These are phyloP conservation scores for Mallotus japonicus DNA, from an alignment of 441 rosid genomes.

Conservation along the genomic window DNA sequence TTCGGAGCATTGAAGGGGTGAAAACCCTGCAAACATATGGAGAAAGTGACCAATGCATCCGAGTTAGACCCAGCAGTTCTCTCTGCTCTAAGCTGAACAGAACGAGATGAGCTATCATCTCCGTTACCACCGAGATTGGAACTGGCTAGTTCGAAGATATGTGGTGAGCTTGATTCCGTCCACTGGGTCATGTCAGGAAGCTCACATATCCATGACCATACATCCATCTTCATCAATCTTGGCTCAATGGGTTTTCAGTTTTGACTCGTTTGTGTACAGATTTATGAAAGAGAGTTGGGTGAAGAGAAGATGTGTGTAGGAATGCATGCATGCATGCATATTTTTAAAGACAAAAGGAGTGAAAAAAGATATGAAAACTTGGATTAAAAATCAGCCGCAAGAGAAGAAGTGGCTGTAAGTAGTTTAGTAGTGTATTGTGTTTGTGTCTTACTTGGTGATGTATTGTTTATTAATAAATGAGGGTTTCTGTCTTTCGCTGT, in stretches of 20 bases:
- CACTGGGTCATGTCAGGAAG: constrained; percentile 39
- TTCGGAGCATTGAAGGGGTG: constrained; percentile 21
- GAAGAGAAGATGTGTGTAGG: not conserved
- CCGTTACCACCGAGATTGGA: constrained; percentile 4
- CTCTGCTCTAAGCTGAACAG: constrained; percentile 57
- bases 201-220: constrained; percentile 84
- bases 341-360: constrained; percentile 46
- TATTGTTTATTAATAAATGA: constrained; percentile 1
- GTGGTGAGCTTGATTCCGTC: constrained; percentile 35
- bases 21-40: constrained; percentile 46
- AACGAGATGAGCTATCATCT: constrained; percentile 28
- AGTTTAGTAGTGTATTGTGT: not conserved
- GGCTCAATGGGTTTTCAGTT: not conserved
- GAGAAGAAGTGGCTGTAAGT: constrained; percentile 31
- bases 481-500: not conserved
- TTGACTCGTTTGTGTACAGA: not conserved
- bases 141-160: constrained; percentile 44
- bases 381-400: constrained; percentile 32
- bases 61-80: constrained; percentile 33
- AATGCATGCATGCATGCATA: not conserved
- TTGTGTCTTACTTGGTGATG: not conserved
- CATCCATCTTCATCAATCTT: constrained; percentile 37
- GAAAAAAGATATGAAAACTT: constrained; percentile 42
- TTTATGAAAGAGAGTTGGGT: too few species aligned
- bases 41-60: constrained; percentile 43